A percentile compares a stretch with the other conserved stretches of the same genome.
These are phyloP conservation scores for Phytophthora citricola DNA, from an alignment of 352 stramenopile genomes.

Conservation along the genomic window DNA sequence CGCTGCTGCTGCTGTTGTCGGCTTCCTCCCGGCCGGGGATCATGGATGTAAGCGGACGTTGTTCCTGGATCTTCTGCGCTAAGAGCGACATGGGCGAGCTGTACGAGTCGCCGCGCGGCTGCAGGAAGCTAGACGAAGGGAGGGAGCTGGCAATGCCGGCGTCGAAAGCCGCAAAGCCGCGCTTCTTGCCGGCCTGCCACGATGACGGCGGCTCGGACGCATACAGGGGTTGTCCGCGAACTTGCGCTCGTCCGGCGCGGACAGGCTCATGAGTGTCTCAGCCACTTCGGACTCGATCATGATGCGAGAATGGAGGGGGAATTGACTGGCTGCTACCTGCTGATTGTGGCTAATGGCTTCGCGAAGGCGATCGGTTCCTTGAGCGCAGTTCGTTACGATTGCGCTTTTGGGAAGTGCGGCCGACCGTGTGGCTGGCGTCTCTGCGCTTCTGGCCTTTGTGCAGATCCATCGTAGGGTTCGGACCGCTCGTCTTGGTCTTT, in stretches of 20 bases:
- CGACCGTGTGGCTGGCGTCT: conserved; percentile 27
- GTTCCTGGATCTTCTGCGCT: conserved; percentile 63
- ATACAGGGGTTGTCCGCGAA: conserved; percentile 65
- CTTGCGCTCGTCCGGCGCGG: conserved; percentile 74
- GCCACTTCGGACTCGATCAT: conserved; percentile 82
- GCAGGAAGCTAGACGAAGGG: conserved; percentile 59
- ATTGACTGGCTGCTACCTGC: conserved; percentile 17
- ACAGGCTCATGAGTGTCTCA: conserved; percentile 85
- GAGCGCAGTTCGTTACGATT: conserved; percentile 32
- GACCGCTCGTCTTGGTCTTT: conserved; percentile 20
- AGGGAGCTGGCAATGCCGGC: conserved; percentile 52
- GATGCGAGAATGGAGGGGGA: conserved; percentile 1
- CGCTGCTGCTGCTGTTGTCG: conserved; percentile 54
- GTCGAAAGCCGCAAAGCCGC: conserved; percentile 53
- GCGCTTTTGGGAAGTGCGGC: conserved; percentile 25
- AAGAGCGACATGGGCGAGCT: conserved; percentile 49
- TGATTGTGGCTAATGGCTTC: conserved; percentile 10
- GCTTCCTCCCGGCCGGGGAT: conserved; percentile 51
- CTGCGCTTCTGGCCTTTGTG: conserved; percentile 16
- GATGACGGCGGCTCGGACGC: conserved; percentile 47
- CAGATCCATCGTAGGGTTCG: conserved; percentile 27
- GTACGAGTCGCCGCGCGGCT: conserved; percentile 23
- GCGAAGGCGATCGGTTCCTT: conserved; percentile 1
- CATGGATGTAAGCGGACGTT: conserved; percentile 71
- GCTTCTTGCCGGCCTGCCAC: conserved; percentile 68